Evolutionary conservation across 1,284 basidiomycete species (phyloP).

Genomic region (Sporisorium sorghi): DNA sequence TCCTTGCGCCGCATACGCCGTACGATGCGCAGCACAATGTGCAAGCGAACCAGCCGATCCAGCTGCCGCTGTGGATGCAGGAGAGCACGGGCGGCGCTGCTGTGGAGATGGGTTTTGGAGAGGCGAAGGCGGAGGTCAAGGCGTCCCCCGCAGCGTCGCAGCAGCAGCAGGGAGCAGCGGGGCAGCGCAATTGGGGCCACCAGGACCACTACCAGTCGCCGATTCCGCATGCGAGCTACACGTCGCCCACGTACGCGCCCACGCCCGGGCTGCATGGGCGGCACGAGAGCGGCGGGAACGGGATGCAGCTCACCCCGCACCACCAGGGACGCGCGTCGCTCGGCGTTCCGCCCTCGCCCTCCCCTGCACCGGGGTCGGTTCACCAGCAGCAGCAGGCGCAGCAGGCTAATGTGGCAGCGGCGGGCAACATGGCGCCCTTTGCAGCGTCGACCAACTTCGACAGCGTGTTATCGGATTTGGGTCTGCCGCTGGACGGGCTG

Average conservation of each 20-base stretch:
- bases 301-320: neutral
- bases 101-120: slow-evolving; percentile 13
- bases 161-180: too few relatives aligned
- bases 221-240: slow-evolving; percentile 26
- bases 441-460: slow-evolving; percentile 44
- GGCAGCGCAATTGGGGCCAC: slow-evolving; percentile 43
- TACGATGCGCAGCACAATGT: slow-evolving; percentile 1
- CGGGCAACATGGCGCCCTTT: slow-evolving; percentile 1
- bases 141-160: slow-evolving; percentile 6
- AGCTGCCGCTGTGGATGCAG: slow-evolving; percentile 55
- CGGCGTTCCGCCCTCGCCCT: slow-evolving; percentile 7
- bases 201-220: slow-evolving; percentile 46
- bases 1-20: slow-evolving; percentile 27
- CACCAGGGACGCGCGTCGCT: slow-evolving; percentile 1
- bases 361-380: neutral
- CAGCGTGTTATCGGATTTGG: slow-evolving; percentile 40
- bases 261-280: neutral
- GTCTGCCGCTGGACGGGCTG: slow-evolving; percentile 41
- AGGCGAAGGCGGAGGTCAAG: slow-evolving; percentile 5
- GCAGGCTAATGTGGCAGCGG: neutral
- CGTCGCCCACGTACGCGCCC: slow-evolving; percentile 23
- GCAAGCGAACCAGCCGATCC: slow-evolving; percentile 24
- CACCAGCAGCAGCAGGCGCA: slow-evolving; percentile 6
- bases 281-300: neutral
- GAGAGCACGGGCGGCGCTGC: slow-evolving; percentile 32